These are phyloP conservation scores for Papiliotrema nemorosa DNA, from an alignment of 1,284 basidiomycete species.

Conservation along the genomic window DNA sequence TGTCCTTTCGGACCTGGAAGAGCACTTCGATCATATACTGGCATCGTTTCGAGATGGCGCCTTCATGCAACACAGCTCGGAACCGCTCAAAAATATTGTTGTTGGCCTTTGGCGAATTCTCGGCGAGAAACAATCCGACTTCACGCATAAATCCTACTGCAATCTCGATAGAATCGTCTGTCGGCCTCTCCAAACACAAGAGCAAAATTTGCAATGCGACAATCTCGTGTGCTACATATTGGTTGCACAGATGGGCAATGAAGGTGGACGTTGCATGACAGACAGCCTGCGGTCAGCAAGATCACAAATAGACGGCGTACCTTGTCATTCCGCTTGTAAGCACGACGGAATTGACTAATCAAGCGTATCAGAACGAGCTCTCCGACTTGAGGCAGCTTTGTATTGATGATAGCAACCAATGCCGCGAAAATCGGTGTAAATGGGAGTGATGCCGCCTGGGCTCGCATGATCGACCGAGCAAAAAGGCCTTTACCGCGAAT, in stretches of 20 bases:
- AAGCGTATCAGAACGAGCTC: constrained; percentile 85
- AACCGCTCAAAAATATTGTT: constrained; percentile 92
- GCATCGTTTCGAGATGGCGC: constrained; percentile 87
- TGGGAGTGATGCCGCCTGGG: constrained; percentile 91
- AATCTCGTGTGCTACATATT: constrained; percentile 89
- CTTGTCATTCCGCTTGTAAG: constrained; percentile 98
- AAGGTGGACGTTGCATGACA: constrained; percentile 94
- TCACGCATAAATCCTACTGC: constrained; percentile 97
- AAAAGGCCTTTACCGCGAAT: constrained; percentile 87
- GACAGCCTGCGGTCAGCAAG: constrained; percentile 59
- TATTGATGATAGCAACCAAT: constrained; percentile 91
- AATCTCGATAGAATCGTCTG: constrained; percentile 97
- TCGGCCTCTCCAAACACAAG: constrained; percentile 88
- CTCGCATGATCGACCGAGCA: constrained; percentile 93
- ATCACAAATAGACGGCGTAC: constrained; percentile 52
- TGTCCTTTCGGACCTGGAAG: constrained; percentile 97
- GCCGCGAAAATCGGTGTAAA: constrained; percentile 98
- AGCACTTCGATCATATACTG: constrained; percentile 99
- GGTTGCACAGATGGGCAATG: constrained; percentile 95
- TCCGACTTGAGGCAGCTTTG: constrained; percentile 93
- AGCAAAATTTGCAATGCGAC: constrained; percentile 93
- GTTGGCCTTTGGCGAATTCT: constrained; percentile 92
- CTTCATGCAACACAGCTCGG: constrained; percentile 93
- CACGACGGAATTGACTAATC: constrained; percentile 89
- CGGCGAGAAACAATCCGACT: constrained; percentile 89